These are phyloP conservation scores for Omphalotus guepiniiformis DNA, from an alignment of 768 basidiomycete species.

Conservation along the genomic window DNA sequence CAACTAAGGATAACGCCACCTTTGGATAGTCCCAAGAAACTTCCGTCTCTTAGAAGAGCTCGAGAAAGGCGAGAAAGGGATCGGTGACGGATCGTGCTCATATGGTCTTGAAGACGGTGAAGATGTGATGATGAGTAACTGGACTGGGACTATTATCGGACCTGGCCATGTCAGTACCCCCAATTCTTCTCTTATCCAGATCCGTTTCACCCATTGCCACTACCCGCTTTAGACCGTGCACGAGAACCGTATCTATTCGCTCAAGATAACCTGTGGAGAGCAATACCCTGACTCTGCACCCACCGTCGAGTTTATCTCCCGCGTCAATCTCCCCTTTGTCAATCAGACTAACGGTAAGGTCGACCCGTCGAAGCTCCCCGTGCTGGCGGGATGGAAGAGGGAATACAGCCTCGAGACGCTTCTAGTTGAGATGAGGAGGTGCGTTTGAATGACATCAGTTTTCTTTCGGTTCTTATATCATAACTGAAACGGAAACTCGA, in stretches of 20 bases:
- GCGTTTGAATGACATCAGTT: constrained; percentile 23
- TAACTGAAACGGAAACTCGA: not conserved
- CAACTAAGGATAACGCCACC: too few species aligned
- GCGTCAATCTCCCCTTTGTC: constrained; percentile 94
- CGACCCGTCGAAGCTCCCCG: constrained; percentile 63
- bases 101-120: constrained; percentile 95
- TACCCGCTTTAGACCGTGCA: constrained; percentile 72
- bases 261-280: constrained; percentile 83
- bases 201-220: constrained; percentile 4
- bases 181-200: constrained; percentile 7
- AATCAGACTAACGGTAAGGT: constrained; percentile 71
- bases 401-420: constrained; percentile 81
- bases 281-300: constrained; percentile 78
- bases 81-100: constrained; percentile 96
- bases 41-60: constrained; percentile 97
- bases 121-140: constrained; percentile 96
- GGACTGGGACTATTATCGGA: constrained; percentile 99
- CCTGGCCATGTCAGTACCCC: constrained; percentile 79
- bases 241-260: constrained; percentile 97
- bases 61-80: constrained; percentile 99
- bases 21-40: constrained; percentile 98
- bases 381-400: constrained; percentile 73
- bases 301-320: constrained; percentile 77
- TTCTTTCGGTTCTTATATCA: not conserved
- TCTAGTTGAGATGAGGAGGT: constrained; percentile 92